Evolutionary conservation across 352 stramenopile species (phyloP), one percentile per base, ranked within the genome.

Genomic region (Phytophthora sansomeana): DNA sequence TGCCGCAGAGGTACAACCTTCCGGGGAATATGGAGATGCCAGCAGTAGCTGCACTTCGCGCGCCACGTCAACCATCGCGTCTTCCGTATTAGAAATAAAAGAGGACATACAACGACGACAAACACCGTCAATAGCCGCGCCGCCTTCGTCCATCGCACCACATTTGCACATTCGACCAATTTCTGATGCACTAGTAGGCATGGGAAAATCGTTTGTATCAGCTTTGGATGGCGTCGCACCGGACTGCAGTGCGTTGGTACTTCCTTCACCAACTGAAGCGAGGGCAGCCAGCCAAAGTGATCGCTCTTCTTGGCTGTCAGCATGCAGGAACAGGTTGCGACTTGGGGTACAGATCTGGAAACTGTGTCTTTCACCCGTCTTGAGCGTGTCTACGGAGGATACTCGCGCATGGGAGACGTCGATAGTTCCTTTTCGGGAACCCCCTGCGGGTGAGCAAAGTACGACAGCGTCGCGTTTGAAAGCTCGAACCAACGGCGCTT

Each of bases 401-500:
- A 93, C 80, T 6, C 67, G 51, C 7, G 85, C 83, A 33, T 84
- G 63, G 3, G 67, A 65, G 42, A 96, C 74, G 14, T 91, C 80
- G 24, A 96, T 67, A 4, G 80, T 77, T 21, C 88, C 88, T 76
- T 94, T 93, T 38, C 85, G 85, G 14, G 81, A 89, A 5, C 80
- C 82, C 13, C 80, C 58, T 95, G 75, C 5, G 88, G 88, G 58
- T 94, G 83, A 51, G 83, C 77, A 57, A 80, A 95, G 64, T 96
- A 96, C 63, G 81, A 77, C 36, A 96, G 79, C 43, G 75, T 90
- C 0, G 72, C 74, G 55, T 58, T 81, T 1, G 85, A 84, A 10
- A 96, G 81, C 63, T 93, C 85, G 43, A 96, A 96, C 86, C 86
- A 96, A 8, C 88, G 77, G 6, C 88, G 83, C 76, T 96, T 95